Evolutionary conservation across 768 basidiomycete species (phyloP), one percentile per base, ranked within the genome.

Genomic region (Infundibulicybe gibba): DNA sequence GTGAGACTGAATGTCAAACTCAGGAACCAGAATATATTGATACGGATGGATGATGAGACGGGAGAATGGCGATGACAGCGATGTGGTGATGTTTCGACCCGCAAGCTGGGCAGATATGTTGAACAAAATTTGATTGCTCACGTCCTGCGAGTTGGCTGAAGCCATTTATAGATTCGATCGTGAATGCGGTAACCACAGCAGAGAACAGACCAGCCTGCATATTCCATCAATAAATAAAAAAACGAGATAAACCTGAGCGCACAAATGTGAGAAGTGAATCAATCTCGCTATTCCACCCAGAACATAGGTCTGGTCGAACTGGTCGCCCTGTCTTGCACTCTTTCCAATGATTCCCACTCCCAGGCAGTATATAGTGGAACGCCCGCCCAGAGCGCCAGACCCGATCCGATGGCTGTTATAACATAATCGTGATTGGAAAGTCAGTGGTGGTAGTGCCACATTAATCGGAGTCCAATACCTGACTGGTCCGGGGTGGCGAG

Each of bases 151-250:
- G 43, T 72, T 55, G 57, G 59, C n/a, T 60, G 45, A 10, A 74
- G 58, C 25, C 55, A 49, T 31, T 61, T 54, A 46, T 69, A 65
- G 13, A 67, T 43, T 69, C 62, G 14, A 70, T 59, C 5, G 67
- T 61, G 44, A 73, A 74, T 2, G 70, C 59, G 2, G 65, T 67
- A 12, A 69, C 58, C 1, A 63, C 65, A 3, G 69, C 63, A 17
- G 70, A 69, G 52, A 74, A 74, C 10, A 74, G 57, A 61, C 71
- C 72, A 31, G 68, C 64, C 70, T 72, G 21, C 13, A 43, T 6
- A 20, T n/a, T 15, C n/a, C 20, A 15, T 16, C 5, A 33, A n/a
- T 10, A 13, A 25, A 39, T 35, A 40, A 25, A 3, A 20, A 16
- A 6, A 19, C 1, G 39, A 12, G 20, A 16, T 16, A 30, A 42